These are phyloP conservation scores for Starmerella gropengiesseri DNA, from an alignment of 805 yeast genomes.

Conservation along the genomic window DNA sequence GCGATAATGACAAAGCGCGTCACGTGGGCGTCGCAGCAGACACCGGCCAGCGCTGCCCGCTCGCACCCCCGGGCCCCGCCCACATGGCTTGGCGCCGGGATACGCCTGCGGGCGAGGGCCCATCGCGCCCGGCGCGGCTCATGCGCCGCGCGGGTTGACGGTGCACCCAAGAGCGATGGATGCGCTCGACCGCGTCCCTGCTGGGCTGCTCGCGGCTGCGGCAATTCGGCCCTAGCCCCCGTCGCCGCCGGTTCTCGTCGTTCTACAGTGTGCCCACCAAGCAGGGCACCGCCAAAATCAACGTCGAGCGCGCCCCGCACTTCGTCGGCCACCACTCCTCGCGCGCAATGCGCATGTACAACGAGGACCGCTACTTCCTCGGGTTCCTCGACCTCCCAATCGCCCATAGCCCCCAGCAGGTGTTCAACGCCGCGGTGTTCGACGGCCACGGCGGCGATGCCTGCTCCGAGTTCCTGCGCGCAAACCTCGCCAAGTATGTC, in stretches of 20 bases:
- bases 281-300: conserved; percentile 36
- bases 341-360: conserved; percentile 62
- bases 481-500: conserved; percentile 42
- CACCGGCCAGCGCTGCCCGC: no score
- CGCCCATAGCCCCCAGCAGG: conserved; percentile 27
- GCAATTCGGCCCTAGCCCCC: neutral
- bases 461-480: conserved; percentile 51
- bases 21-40: no score
- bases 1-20: conserved; percentile 12
- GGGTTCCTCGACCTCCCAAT: conserved; percentile 39
- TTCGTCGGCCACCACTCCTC: conserved; percentile 71
- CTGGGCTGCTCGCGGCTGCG: neutral
- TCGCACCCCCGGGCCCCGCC: no score
- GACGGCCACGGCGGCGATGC: conserved; percentile 93
- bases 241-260: conserved; percentile 14
- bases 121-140: no score
- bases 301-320: conserved; percentile 53
- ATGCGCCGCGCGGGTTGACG: no score
- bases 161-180: no score
- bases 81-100: no score
- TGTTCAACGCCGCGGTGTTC: conserved; percentile 64
- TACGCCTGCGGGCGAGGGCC: no score
- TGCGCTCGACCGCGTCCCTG: no score
- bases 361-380: conserved; percentile 73
- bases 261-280: conserved; percentile 14